phyloP scores from a whole-genome alignment of 139 green algal genomes.

The Chlorella sp. region DNA sequence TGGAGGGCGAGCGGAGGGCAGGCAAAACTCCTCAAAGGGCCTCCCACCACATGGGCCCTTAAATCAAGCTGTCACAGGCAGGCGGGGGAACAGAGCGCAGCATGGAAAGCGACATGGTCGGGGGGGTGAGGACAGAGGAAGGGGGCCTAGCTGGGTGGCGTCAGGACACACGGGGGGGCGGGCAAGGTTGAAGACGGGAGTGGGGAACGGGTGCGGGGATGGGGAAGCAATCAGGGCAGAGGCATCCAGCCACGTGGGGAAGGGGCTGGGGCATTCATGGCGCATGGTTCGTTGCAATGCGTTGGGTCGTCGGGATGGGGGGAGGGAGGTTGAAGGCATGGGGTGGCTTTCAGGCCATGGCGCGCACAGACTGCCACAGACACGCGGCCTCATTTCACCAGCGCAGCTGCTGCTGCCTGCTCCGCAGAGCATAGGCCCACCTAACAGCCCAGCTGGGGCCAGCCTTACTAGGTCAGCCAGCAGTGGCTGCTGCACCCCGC shows the following conservation, averaged over 20 bases:
- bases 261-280: background rate
- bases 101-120: background rate
- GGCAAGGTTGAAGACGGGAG: background rate
- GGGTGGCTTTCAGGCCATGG: background rate
- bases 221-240: background rate
- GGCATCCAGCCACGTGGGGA: too few species aligned
- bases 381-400: background rate
- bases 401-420: too few species aligned
- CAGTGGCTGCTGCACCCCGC: too few species aligned
- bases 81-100: background rate
- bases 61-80: background rate
- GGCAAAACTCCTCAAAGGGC: too few species aligned
- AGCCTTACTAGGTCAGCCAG: background rate
- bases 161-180: background rate
- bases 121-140: too few species aligned
- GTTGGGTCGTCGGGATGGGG: background rate
- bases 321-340: background rate
- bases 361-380: background rate
- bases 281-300: conserved; percentile 3
- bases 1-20: too few species aligned
- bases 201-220: background rate
- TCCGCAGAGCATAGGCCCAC: background rate
- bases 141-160: background rate
- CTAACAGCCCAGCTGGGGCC: background rate
- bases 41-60: background rate